Evolutionary conservation across 2,329 filamentous ascomycete species (phyloP).

Genomic region (Trichoderma polysporum): DNA sequence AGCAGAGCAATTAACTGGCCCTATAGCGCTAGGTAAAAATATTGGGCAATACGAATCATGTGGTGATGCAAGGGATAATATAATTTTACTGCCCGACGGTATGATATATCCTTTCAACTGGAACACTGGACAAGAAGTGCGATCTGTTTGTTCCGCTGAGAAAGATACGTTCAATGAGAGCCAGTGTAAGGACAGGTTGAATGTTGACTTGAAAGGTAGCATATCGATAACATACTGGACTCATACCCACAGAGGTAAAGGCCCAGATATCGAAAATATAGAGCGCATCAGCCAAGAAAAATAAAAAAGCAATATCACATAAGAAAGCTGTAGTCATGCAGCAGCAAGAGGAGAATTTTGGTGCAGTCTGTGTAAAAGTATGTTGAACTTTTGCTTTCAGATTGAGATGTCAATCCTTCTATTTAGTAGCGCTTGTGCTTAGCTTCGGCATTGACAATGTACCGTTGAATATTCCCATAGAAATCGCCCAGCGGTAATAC

Average conservation of each 20-base stretch:
- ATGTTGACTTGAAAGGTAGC: background rate
- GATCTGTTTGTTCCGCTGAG: background rate
- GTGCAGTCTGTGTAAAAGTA: too few species aligned
- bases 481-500: too few species aligned
- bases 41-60: background rate
- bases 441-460: too few species aligned
- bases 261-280: slow-evolving; percentile 12
- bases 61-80: background rate
- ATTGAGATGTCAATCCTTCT: too few species aligned
- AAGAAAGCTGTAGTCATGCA: too few species aligned
- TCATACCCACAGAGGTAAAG: slow-evolving; percentile 16
- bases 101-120: slow-evolving; percentile 8
- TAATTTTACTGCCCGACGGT: background rate
- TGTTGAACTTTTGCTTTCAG: too few species aligned
- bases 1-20: slow-evolving; percentile 25
- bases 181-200: background rate
- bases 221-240: slow-evolving; percentile 19
- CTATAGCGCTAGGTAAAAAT: slow-evolving; percentile 22
- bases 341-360: too few species aligned
- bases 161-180: slow-evolving; percentile 2
- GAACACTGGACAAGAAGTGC: background rate
- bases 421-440: too few species aligned
- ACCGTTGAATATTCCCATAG: too few species aligned
- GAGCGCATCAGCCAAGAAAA: slow-evolving; percentile 33
- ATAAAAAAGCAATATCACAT: background rate